These are phyloP conservation scores for Candida tropicalis DNA, from an alignment of 1,139 yeast genomes.

Conservation along the genomic window DNA sequence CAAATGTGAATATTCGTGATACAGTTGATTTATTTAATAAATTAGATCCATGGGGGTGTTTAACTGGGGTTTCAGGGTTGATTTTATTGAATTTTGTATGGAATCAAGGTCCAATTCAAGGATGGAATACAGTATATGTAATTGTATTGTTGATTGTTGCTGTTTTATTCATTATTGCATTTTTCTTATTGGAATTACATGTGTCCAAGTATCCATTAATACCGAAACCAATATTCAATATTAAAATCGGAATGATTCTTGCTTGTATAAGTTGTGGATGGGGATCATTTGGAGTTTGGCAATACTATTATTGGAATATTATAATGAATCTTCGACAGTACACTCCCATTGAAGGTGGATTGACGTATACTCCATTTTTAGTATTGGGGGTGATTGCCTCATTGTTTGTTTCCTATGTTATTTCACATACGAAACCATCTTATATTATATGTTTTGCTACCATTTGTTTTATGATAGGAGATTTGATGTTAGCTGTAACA, in stretches of 20 bases:
- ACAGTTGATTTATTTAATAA: constrained; percentile 5
- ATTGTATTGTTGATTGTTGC: constrained; percentile 48
- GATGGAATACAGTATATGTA: constrained; percentile 51
- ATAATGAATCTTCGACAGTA: constrained; percentile 47
- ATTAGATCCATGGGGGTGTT: constrained; percentile 51
- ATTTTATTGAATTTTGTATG: constrained; percentile 53
- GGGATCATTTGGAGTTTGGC: constrained; percentile 63
- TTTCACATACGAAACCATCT: constrained; percentile 47
- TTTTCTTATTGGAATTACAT: constrained; percentile 33
- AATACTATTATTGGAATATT: constrained; percentile 44
- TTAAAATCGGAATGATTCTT: constrained; percentile 38
- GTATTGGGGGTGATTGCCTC: constrained; percentile 53
- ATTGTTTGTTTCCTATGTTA: constrained; percentile 41
- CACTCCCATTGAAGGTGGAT: constrained; percentile 44
- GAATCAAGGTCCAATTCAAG: constrained; percentile 57
- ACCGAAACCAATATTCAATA: constrained; percentile 45
- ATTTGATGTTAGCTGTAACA: constrained; percentile 47
- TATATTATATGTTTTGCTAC: constrained; percentile 44
- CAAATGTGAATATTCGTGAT: constrained; percentile 19
- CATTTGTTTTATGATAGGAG: constrained; percentile 50
- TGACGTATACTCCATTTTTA: constrained; percentile 48
- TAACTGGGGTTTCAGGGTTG: constrained; percentile 48
- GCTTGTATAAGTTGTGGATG: constrained; percentile 49
- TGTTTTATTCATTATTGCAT: constrained; percentile 32
- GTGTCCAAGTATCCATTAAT: constrained; percentile 43